A percentile compares a stretch with the other conserved stretches of the same genome.
Conservation (phyloP, 129 eudicot species). For the Flaveria robusta region DNA sequence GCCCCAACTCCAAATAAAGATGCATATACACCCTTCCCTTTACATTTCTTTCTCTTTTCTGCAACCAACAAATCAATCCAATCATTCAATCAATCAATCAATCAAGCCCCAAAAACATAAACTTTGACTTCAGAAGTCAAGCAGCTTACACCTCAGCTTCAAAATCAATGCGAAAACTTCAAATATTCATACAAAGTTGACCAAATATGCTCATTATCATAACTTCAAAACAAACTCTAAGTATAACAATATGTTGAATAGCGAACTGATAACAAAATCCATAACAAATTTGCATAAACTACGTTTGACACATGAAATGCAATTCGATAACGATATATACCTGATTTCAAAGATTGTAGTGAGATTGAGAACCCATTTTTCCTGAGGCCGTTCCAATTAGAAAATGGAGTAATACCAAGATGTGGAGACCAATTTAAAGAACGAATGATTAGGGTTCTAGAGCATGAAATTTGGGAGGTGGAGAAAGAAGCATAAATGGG, state of each 20-base stretch:
- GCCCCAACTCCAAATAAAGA: constrained; percentile 99
- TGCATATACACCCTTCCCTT: constrained; percentile 59
- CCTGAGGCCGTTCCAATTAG: constrained; percentile 70
- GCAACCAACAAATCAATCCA: constrained; percentile 17
- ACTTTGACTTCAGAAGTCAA: constrained; percentile 6
- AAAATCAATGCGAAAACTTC: not conserved
- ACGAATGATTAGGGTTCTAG: constrained; percentile 40
- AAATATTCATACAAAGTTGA: not conserved
- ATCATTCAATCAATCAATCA: not conserved
- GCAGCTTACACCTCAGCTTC: not conserved
- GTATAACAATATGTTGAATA: not conserved
- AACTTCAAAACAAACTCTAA: not conserved
- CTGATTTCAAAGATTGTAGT: constrained; percentile 41
- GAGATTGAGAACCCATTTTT: constrained; percentile 44
- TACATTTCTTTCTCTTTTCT: constrained; percentile 59
- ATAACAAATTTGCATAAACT: not conserved
- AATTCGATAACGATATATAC: constrained; percentile 32
- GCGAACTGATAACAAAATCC: no score
- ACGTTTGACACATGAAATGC: no score
- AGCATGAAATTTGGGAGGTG: constrained; percentile 31
- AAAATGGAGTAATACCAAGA: constrained; percentile 43
- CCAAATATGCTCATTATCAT: not conserved
- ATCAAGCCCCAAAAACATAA: not conserved
- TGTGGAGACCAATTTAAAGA: constrained; percentile 40
- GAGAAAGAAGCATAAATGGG: constrained; percentile 28